phyloP scores from a whole-genome alignment of 331 rosid species.

The Quercus phellos region DNA sequence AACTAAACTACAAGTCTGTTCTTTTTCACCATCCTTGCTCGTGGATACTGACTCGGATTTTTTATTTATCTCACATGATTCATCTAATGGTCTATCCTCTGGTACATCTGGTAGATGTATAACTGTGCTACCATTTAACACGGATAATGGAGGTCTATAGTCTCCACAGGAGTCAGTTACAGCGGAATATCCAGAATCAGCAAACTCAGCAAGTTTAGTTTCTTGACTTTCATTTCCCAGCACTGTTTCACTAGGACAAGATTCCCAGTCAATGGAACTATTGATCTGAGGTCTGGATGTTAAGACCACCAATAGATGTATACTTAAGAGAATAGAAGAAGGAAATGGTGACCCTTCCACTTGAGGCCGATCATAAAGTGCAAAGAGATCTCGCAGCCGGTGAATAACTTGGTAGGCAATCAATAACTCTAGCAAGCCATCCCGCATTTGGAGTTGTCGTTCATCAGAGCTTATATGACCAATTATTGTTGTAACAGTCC shows the following conservation, averaged over 20 bases:
- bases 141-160: constrained; percentile 32
- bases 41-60: constrained; percentile 36
- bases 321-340: constrained; percentile 72
- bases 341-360: constrained; percentile 97
- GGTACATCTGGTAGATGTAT: constrained; percentile 67
- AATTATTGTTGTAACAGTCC: constrained; percentile 72
- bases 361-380: constrained; percentile 97
- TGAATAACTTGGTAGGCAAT: constrained; percentile 88
- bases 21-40: constrained; percentile 33
- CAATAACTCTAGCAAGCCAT: constrained; percentile 83
- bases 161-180: constrained; percentile 37
- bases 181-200: constrained; percentile 22
- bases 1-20: constrained; percentile 37
- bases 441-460: constrained; percentile 91
- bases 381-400: constrained; percentile 89
- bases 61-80: constrained; percentile 27
- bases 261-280: constrained; percentile 66
- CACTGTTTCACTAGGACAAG: constrained; percentile 28
- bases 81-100: constrained; percentile 68
- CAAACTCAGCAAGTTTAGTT: constrained; percentile 37
- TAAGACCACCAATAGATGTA: constrained; percentile 73
- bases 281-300: constrained; percentile 63
- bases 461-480: constrained; percentile 76
- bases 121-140: constrained; percentile 35
- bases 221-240: constrained; percentile 42